A percentile compares a stretch with the other conserved stretches of the same genome.
Conservation (phyloP, 106 monocot species). For the Dioscorea dumetorum region DNA sequence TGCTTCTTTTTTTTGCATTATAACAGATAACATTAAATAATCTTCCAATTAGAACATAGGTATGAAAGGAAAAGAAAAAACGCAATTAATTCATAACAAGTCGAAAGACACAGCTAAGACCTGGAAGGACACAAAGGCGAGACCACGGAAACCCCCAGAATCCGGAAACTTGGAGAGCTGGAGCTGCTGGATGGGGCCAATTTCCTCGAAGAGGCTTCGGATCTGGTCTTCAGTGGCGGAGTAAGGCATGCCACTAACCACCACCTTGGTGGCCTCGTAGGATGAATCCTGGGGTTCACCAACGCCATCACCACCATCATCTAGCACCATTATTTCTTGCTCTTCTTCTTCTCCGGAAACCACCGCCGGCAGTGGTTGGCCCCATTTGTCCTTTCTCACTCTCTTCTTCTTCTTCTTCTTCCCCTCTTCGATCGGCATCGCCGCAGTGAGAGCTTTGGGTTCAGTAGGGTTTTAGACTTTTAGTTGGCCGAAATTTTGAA, state of each 20-base stretch:
- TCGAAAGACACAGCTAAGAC: neutral
- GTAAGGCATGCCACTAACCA: conserved; percentile 70
- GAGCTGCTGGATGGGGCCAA: conserved; percentile 34
- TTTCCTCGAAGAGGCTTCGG: conserved; percentile 31
- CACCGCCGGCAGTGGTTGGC: conserved; percentile 20
- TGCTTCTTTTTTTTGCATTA: neutral
- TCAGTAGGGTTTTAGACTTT: neutral
- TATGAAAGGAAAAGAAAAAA: neutral
- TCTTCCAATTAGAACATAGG: neutral
- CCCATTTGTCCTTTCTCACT: conserved; percentile 47
- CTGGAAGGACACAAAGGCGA: conserved; percentile 61
- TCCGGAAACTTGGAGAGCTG: conserved; percentile 64
- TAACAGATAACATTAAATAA: neutral
- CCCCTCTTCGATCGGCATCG: conserved; percentile 12
- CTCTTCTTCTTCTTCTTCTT: conserved; percentile 21
- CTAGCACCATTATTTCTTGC: neutral
- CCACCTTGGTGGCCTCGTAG: conserved; percentile 51
- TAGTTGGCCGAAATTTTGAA: no score
- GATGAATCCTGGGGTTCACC: neutral
- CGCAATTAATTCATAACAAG: neutral
- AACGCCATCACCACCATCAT: neutral
- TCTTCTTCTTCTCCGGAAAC: conserved; percentile 5
- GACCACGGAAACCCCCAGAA: conserved; percentile 57
- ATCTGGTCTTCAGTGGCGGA: conserved; percentile 46
- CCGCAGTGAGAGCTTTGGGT: neutral